Base-by-base conservation (phyloP, 371 early-diverging fungal genomes). In the Circinella minor region DNA sequence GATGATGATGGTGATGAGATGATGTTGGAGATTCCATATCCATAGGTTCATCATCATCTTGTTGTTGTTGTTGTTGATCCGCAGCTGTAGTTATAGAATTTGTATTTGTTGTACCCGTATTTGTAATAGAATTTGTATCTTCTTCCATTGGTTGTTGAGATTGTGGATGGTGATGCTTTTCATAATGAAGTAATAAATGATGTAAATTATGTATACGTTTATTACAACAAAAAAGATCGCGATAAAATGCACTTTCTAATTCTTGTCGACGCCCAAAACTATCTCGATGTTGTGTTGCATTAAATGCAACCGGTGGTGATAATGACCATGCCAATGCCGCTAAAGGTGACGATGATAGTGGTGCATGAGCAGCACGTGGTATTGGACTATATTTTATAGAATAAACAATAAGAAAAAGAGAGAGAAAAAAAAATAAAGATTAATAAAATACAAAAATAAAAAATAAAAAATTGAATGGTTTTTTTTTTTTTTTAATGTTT, bases 221-320 rank as follows among this genome's bases (percentile, higher is more conserved):
- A n/a, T 95, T 96, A 72, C 97, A 97, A 84, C 97, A 97, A 38
- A 87, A 82, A 49, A 96, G 93, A 85, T 97, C 94, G 73, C 91
- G 90, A 83, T 96, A 96, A 78, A 94, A 96, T 51, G 86, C 82
- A 73, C 89, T 90, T 74, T 97, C 97, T 17, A 97, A 84, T 85
- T 74, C 92, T 90, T 91, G 88, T 73, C 92, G 77, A 61, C 79
- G 79, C 43, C 75, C 79, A 75, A 79, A 93, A 87, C 77, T 94
- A 84, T 75, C 90, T 86, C 77, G 88, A 83, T 80, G 93, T 87
- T 80, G 77, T 7, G 67, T 67, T 57, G 57, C 36, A n/a, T 57
- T 18, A 7, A 18, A 62, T 1, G 48, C 14, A 8, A 20, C 51
- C 11, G 57, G 57, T 57, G 57, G 57, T 34, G 57, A 57, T 57